Conservation (phyloP, 768 basidiomycete species). For the Lactarius sanguifluus region DNA sequence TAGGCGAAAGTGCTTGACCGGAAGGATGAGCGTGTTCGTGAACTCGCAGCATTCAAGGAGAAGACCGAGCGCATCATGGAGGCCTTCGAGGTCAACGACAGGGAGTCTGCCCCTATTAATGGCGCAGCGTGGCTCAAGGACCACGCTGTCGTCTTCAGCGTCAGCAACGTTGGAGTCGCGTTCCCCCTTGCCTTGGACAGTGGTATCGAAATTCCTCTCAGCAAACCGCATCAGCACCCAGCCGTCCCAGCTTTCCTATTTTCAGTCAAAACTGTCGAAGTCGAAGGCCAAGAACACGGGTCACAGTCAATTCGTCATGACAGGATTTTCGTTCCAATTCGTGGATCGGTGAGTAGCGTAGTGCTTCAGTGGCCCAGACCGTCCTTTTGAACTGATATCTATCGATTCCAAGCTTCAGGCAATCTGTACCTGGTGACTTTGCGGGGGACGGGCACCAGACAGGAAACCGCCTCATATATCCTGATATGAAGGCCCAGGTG, state of each 20-base stretch:
- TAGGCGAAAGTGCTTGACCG: constrained; percentile 75
- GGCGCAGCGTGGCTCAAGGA: constrained; percentile 54
- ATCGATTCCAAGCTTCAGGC: constrained; percentile 64
- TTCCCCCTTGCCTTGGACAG: constrained; percentile 75
- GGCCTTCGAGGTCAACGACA: constrained; percentile 67
- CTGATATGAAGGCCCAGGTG: constrained; percentile 76
- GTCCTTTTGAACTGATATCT: constrained; percentile 13
- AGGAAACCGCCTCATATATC: constrained; percentile 72
- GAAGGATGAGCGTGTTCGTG: constrained; percentile 70
- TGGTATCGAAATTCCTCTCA: constrained; percentile 51
- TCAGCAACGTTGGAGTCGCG: constrained; percentile 80
- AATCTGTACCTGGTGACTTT: constrained; percentile 70
- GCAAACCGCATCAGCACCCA: constrained; percentile 41
- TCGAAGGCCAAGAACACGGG: constrained; percentile 72
- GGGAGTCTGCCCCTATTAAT: constrained; percentile 38
- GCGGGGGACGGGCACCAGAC: constrained; percentile 63
- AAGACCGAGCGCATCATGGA: constrained; percentile 72
- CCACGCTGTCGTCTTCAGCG: constrained; percentile 52
- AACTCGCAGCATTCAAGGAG: constrained; percentile 81
- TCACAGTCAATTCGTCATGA: constrained; percentile 72
- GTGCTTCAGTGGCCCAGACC: neutral
- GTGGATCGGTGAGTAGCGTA: constrained; percentile 58
- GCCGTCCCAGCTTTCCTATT: constrained; percentile 81
- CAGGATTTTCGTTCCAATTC: constrained; percentile 82
- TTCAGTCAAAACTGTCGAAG: constrained; percentile 72